Evolutionary conservation across 148 eudicot genomes (phyloP).

Genomic region (Arbutus unedo): DNA sequence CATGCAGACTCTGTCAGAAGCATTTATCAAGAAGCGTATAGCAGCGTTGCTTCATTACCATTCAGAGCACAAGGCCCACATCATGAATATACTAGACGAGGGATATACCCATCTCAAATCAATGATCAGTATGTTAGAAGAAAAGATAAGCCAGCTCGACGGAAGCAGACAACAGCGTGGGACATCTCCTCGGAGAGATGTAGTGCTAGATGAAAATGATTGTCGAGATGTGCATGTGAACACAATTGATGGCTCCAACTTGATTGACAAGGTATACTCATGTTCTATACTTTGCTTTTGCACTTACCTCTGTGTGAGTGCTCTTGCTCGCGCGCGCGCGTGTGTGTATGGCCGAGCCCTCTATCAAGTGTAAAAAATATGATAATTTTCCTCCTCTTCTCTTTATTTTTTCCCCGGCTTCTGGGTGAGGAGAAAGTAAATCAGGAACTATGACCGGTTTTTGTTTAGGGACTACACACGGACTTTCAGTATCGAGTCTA

Average conservation of each 20-base stretch:
- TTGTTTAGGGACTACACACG: neutral
- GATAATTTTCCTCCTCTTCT: neutral
- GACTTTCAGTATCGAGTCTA: neutral
- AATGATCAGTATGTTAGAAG: conserved; percentile 37
- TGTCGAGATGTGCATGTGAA: conserved; percentile 40
- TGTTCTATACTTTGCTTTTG: conserved; percentile 10
- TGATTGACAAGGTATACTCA: conserved; percentile 40
- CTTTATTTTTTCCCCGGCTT: neutral
- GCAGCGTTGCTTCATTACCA: conserved; percentile 55
- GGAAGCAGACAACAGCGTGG: conserved; percentile 22
- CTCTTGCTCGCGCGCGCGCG: neutral
- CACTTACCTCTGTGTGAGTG: neutral
- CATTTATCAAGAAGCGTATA: conserved; percentile 46
- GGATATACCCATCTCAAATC: conserved; percentile 58
- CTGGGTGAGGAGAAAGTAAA: neutral
- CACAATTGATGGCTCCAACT: conserved; percentile 29
- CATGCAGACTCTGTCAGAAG: conserved; percentile 51
- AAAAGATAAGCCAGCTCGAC: conserved; percentile 45
- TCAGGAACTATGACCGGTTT: too few relatives aligned
- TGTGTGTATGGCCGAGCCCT: neutral
- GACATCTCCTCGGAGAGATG: conserved; percentile 26
- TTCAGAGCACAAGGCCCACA: conserved; percentile 44
- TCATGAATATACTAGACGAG: conserved; percentile 54
- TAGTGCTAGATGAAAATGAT: conserved; percentile 23
- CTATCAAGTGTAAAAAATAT: neutral